phyloP scores from a whole-genome alignment of 345 rosid genomes.

The Punica granatum region DNA sequence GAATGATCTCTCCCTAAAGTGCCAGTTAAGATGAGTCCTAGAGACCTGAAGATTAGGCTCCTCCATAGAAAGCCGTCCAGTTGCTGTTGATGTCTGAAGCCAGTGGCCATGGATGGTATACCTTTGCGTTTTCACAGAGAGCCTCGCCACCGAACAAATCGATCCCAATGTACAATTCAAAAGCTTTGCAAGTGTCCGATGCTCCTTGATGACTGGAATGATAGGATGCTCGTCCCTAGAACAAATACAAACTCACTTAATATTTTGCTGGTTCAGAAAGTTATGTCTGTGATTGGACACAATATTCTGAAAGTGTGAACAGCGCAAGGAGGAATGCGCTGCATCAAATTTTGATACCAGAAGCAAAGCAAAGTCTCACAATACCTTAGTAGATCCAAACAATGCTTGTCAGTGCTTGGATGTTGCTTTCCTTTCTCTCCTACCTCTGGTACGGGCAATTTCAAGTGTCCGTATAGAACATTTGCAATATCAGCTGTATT shows the following conservation, averaged over 20 bases:
- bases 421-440: slow-evolving; percentile 67
- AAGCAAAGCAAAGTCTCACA: not conserved
- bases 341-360: not conserved
- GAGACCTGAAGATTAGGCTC: slow-evolving; percentile 98
- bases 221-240: slow-evolving; percentile 88
- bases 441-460: slow-evolving; percentile 66
- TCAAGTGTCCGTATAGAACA: slow-evolving; percentile 70
- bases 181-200: slow-evolving; percentile 84
- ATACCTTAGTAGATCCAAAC: slow-evolving; percentile 80
- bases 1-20: not conserved
- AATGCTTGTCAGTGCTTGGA: slow-evolving; percentile 89
- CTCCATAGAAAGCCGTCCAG: slow-evolving; percentile 96
- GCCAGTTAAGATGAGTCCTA: slow-evolving; percentile 5
- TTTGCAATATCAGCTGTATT: slow-evolving; percentile 88
- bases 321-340: not conserved
- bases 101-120: slow-evolving; percentile 81
- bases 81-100: slow-evolving; percentile 97
- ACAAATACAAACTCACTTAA: slow-evolving; percentile 5
- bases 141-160: slow-evolving; percentile 73
- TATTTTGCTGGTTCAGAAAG: not conserved
- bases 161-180: slow-evolving; percentile 82
- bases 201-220: slow-evolving; percentile 84
- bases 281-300: not conserved
- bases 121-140: slow-evolving; percentile 55
- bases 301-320: not conserved